Evolutionary conservation across 768 basidiomycete species (phyloP), one percentile per base, ranked within the genome.

Genomic region (Pleurotus pulmonarius): DNA sequence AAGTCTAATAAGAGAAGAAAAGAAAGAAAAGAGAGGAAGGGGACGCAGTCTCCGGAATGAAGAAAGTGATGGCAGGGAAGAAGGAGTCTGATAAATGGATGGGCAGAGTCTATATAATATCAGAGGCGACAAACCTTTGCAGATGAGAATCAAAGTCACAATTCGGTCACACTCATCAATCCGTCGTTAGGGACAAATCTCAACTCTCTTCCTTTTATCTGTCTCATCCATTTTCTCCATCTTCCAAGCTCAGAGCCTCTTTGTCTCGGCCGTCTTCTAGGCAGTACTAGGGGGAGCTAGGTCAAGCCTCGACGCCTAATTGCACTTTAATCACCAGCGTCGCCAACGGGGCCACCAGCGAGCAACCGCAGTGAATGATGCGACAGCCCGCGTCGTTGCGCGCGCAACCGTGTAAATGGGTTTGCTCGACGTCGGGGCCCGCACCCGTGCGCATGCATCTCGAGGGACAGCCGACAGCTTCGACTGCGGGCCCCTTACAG

Each of bases 1-100:
- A 43, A 49, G 39, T 38, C 24, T 49, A 45, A 56, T 29, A 61
- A 64, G 61, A 59, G 60, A 57, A 18, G 24, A 25, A 58, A 59
- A 48, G 39, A 53, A 60, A 48, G 48, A 25, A 67, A 60, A 60
- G 58, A 59, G 63, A 59, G 52, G 62, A 64, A 61, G 34, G 48
- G 58, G 77, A 76, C 72, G 63, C 78, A 77, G 78, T 79, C 75
- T 74, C 75, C 65, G 64, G 65, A 60, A 60, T 67, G 66, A 60
- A 66, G 62, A 61, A 67, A 61, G 61, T 59, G 59, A 57, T 58
- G 62, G 51, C 51, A 53, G 51, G 51, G 51, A 25, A 41, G 39
- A 52, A 53, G 49, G 49, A 26, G 29, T n/a, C 26, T 37, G 24
- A 38, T 51, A 51, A 51, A 51, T 8, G n/a, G 12, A 22, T 4